phyloP scores from a whole-genome alignment of 2,329 filamentous ascomycete genomes.

The Celoporthe dispersa region DNA sequence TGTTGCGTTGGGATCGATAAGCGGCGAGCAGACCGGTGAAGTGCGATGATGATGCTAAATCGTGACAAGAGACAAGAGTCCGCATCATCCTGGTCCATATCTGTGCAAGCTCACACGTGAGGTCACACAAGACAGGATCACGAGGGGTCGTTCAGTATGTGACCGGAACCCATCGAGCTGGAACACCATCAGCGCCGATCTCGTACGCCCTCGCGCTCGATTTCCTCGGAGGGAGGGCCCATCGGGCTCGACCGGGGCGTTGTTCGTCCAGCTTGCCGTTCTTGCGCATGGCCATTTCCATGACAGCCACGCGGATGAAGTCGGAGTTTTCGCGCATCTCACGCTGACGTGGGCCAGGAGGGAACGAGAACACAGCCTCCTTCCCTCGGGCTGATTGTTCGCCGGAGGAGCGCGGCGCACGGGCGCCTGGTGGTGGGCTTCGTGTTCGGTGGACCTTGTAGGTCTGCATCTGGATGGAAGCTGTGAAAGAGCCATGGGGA shows the following conservation, averaged over 20 bases:
- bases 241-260: slow-evolving; percentile 68
- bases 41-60: background rate
- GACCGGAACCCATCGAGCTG: slow-evolving; percentile 57
- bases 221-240: slow-evolving; percentile 69
- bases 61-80: background rate
- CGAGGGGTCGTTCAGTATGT: slow-evolving; percentile 13
- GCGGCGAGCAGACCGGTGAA: background rate
- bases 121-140: background rate
- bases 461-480: slow-evolving; percentile 74
- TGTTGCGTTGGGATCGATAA: slow-evolving; percentile 7
- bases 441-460: slow-evolving; percentile 63
- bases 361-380: slow-evolving; percentile 39
- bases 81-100: background rate
- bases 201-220: slow-evolving; percentile 57
- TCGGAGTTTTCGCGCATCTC: slow-evolving; percentile 73
- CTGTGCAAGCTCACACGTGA: background rate
- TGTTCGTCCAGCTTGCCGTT: slow-evolving; percentile 69
- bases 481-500: slow-evolving; percentile 53
- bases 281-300: slow-evolving; percentile 74
- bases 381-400: slow-evolving; percentile 37
- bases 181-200: slow-evolving; percentile 61
- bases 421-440: slow-evolving; percentile 38
- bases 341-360: slow-evolving; percentile 60
- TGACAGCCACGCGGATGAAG: slow-evolving; percentile 72
- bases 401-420: slow-evolving; percentile 21